Evolutionary conservation across 257 asterid species (phyloP).

Genomic region (Fraxinus anomala): DNA sequence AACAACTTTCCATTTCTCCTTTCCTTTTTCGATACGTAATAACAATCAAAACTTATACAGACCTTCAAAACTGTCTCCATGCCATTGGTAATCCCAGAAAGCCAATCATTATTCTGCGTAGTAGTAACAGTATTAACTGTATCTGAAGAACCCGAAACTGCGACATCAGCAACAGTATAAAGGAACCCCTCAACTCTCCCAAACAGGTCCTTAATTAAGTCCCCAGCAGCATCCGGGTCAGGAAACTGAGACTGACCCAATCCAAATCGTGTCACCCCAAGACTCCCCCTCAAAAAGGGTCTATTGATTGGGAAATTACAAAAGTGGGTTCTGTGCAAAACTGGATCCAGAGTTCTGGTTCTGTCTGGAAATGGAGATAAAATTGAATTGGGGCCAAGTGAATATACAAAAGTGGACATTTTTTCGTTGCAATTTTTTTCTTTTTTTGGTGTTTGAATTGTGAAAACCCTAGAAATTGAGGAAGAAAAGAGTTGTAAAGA

Average conservation of each 20-base stretch:
- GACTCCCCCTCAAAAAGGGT: constrained; percentile 48
- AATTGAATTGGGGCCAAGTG: constrained; percentile 52
- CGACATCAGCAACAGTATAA: constrained; percentile 90
- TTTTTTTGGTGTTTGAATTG: constrained; percentile 1
- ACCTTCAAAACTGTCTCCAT: constrained; percentile 98
- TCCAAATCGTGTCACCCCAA: constrained; percentile 70
- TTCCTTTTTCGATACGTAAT: not conserved
- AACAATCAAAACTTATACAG: constrained; percentile 28
- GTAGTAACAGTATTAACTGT: constrained; percentile 49
- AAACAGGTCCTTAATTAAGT: constrained; percentile 55
- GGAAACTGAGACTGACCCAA: constrained; percentile 75
- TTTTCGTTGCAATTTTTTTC: not conserved
- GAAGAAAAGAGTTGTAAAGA: constrained; percentile 7
- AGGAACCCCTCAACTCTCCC: constrained; percentile 76
- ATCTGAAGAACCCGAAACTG: constrained; percentile 60
- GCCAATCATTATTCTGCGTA: constrained; percentile 79
- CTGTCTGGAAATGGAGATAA: constrained; percentile 56
- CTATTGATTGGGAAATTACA: constrained; percentile 41
- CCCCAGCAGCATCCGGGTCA: constrained; percentile 64
- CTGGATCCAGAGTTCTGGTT: constrained; percentile 40
- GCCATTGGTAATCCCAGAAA: constrained; percentile 85
- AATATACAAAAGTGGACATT: constrained; percentile 56
- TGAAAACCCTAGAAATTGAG: constrained; percentile 6
- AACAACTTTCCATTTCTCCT: not conserved
- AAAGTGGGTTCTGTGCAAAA: constrained; percentile 47